These are phyloP conservation scores for Hypericum androsaemum DNA, from an alignment of 345 rosid species.

Conservation along the genomic window DNA sequence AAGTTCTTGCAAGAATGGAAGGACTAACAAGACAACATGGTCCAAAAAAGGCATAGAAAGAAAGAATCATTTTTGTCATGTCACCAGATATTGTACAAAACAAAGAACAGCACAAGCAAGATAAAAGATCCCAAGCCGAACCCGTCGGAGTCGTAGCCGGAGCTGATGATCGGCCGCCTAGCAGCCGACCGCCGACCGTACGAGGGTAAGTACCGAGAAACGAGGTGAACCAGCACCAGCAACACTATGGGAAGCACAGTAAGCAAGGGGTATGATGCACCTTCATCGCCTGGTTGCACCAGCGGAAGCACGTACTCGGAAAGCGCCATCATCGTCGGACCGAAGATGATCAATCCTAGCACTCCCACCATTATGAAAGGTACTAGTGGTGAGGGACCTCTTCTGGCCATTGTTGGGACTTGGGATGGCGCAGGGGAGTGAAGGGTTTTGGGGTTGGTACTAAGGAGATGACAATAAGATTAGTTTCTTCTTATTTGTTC, in stretches of 20 bases:
- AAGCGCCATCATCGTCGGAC: slow-evolving; percentile 15
- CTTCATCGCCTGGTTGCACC: slow-evolving; percentile 10
- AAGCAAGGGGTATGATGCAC: neutral
- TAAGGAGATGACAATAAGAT: too few species aligned
- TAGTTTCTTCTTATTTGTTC: too few species aligned
- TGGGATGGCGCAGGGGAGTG: too few species aligned
- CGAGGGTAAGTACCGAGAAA: slow-evolving; percentile 16
- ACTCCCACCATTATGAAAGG: slow-evolving; percentile 37
- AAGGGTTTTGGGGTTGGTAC: too few species aligned
- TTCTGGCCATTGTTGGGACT: slow-evolving; percentile 5
- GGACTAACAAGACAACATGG: too few species aligned
- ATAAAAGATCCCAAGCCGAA: slow-evolving; percentile 30
- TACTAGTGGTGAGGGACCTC: slow-evolving; percentile 41
- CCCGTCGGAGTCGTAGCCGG: slow-evolving; percentile 20
- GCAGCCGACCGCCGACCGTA: neutral
- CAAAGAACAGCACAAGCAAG: slow-evolving; percentile 28
- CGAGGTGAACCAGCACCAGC: slow-evolving; percentile 15
- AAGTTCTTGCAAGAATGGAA: too few species aligned
- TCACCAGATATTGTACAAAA: slow-evolving; percentile 9
- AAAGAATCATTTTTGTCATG: too few species aligned
- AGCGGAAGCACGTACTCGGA: slow-evolving; percentile 12
- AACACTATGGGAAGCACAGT: slow-evolving; percentile 14
- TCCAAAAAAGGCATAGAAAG: too few species aligned
- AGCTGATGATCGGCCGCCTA: slow-evolving; percentile 1
- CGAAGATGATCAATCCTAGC: slow-evolving; percentile 22